These are phyloP conservation scores for Botrytis sinoallii DNA, from an alignment of 2,329 filamentous ascomycete genomes.

Conservation along the genomic window DNA sequence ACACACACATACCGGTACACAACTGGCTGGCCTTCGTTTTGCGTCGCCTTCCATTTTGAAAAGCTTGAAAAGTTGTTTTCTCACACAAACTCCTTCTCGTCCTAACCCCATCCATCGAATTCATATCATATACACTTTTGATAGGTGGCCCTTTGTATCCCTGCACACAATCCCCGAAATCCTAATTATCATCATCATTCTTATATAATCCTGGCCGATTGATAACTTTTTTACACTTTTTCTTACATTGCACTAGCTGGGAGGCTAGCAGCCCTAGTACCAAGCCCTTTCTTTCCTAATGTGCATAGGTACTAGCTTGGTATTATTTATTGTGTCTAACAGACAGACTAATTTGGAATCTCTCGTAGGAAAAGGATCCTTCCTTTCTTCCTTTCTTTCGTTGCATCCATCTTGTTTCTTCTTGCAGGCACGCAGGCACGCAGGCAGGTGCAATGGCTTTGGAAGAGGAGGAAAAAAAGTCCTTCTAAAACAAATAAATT, in stretches of 20 bases:
- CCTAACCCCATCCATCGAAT: not conserved
- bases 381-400: not conserved
- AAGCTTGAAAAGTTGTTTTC: not conserved
- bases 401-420: conserved; percentile 2
- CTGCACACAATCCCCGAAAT: conserved; percentile 7
- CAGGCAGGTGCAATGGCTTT: not conserved
- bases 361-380: not conserved
- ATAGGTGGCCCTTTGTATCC: not conserved
- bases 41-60: not conserved
- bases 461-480: not conserved
- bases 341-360: conserved; percentile 5
- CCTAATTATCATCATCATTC: not conserved
- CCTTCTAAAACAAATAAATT: not conserved
- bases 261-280: not conserved
- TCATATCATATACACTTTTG: not conserved
- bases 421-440: not conserved
- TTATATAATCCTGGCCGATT: not conserved
- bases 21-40: not conserved
- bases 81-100: not conserved
- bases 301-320: not conserved
- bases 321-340: not conserved
- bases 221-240: not conserved
- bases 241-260: not conserved
- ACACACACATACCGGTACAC: not conserved
- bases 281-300: not conserved